Evolutionary conservation across 225 moss, liverwort and hornwort species (phyloP), one percentile per base, ranked within the genome.

Genomic region (Neckera pumila): DNA sequence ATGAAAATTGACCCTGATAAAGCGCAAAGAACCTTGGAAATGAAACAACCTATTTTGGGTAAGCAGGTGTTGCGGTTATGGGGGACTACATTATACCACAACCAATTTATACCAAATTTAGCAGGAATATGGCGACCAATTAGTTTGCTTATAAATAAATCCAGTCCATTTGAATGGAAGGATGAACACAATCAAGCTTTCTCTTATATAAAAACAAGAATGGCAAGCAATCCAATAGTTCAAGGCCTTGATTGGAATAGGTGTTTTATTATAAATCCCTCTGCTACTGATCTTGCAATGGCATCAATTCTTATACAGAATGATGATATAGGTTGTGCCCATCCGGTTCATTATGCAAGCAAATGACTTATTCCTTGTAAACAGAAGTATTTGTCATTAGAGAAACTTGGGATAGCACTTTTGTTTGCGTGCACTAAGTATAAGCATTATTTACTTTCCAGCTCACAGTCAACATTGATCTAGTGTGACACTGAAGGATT

Each of bases 241-340:
- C 11, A 4, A 0, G 2, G 21, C 4, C n/a, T 0, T 67, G 7
- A 67, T 38, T 67, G n/a, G 19, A 21, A 12, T 21, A 0, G 4
- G 0, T 22, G 0, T 20, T n/a, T 67, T 38, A 67, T 67, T 34
- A 3, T 22, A 19, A 20, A n/a, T 1, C 4, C 4, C 0, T n/a
- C 1, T 0, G 2, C n/a, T 67, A 22, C 12, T n/a, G 0, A 38
- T 12, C 22, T 38, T 2, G 13, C 0, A 0, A 4, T 69, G 2
- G 38, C 22, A 38, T 38, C 4, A 22, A 1, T 69, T 22, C 7
- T 38, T 10, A 22, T 69, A 13, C 38, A 38, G 11, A 69, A 69
- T 7, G 38, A 38, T 22, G 13, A 69, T 38, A 13, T 0, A 22
- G 1, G 22, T 4, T 0, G 2, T 21, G 22, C 12, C 6, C 21